Percentiles rank a stretch among this genome's conserved stretches.
Evolutionary conservation across 2,329 filamentous ascomycete genomes (phyloP).

Genomic region (Aaosphaeria arxii): DNA sequence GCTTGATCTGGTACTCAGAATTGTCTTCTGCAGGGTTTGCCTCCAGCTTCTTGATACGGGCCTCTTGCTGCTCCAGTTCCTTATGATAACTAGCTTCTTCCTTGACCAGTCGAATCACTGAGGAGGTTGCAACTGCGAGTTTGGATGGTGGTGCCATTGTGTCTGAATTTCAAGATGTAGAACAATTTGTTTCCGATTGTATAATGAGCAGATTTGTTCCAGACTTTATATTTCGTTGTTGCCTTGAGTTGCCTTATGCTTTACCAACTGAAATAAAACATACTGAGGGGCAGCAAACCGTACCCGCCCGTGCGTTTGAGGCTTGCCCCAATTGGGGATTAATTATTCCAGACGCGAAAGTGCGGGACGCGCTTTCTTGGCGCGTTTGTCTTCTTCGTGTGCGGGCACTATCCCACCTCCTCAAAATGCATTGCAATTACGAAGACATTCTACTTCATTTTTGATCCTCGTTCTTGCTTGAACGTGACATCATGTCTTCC

Average conservation of each 20-base stretch:
- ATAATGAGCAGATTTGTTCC: background rate
- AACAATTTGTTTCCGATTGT: background rate
- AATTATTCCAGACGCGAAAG: background rate
- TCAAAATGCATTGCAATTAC: conserved; percentile 1
- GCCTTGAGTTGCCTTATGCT: background rate
- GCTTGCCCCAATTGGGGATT: too few species aligned
- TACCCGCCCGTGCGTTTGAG: too few species aligned
- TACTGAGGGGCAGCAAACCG: too few species aligned
- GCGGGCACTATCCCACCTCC: conserved; percentile 8
- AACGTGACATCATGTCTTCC: conserved; percentile 56
- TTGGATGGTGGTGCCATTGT: conserved; percentile 73
- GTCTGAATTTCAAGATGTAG: background rate
- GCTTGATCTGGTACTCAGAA: conserved; percentile 73
- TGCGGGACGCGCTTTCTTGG: background rate
- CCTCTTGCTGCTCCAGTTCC: conserved; percentile 74
- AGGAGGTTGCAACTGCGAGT: conserved; percentile 75
- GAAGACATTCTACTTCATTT: conserved; percentile 1
- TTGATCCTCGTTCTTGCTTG: background rate
- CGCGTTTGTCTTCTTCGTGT: background rate
- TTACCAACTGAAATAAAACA: background rate
- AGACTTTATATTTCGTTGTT: background rate
- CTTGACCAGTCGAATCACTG: conserved; percentile 81
- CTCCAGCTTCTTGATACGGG: conserved; percentile 67
- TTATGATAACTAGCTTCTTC: conserved; percentile 89
- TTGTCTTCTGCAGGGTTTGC: conserved; percentile 65